Evolutionary conservation across 371 early-diverging fungal species (phyloP), one percentile per base, ranked within the genome.

Genomic region (Mucor mucedo): DNA sequence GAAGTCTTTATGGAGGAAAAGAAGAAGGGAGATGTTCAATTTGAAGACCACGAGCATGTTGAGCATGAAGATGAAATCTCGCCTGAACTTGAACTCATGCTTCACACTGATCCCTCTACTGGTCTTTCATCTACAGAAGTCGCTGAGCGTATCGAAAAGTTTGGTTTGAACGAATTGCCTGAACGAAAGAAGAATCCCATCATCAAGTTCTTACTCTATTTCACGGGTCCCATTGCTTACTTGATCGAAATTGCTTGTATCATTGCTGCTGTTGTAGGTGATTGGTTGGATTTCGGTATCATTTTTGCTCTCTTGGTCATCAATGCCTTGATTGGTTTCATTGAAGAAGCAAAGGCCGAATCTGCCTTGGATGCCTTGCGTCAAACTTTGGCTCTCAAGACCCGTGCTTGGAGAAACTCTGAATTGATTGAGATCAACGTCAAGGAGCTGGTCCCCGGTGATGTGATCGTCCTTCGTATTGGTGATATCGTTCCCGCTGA

Each of bases 401-500:
- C 88, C 33, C 84, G 89, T 2, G 85, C 83, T 62, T 90, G 85
- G 85, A 83, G 97, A 64, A 84, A 94, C 69, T 87, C 89, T 41
- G 69, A 83, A 60, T 80, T 95, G 48, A 74, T 82, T 52, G 95
- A 95, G 62, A 80, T 95, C n/a, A 92, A 93, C 30, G 88, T 95
- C 21, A 76, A 75, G 50, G 80, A 85, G 14, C 78, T 95, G 9
- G 89, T 92, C 10, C 93, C 95, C 3, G 96, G 96, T 57, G 96
- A 98, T 72, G 71, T 96, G 35, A 86, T 98, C 60, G 88, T 90
- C 11, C 85, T 96, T 16, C 91, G 93, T 47, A 80, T 95, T 48
- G 98, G 98, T 57, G 96, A 96, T 72, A 95, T 95, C 68, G 79
- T 97, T 44, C 95, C 96, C 38, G 98, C 97, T 38, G 98, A 98